phyloP scores from a whole-genome alignment of 106 monocot genomes.

The Dendrobium officinale region DNA sequence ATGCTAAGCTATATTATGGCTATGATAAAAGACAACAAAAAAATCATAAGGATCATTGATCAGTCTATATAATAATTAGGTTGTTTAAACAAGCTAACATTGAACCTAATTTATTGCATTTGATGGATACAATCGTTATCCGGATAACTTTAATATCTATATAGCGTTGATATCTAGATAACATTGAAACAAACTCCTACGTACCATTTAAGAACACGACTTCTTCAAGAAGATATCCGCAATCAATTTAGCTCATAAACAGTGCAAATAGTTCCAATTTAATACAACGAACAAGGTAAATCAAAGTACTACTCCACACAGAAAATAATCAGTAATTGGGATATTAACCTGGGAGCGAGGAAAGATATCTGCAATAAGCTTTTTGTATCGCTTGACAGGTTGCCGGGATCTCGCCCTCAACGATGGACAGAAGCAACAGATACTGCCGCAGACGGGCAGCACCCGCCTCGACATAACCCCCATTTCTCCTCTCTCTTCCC shows the following conservation, averaged over 20 bases:
- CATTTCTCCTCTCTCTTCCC: constrained; percentile 13
- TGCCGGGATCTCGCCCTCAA: constrained; percentile 27
- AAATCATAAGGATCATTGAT: not conserved
- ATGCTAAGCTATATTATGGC: not conserved
- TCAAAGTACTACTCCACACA: not conserved
- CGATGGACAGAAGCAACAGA: constrained; percentile 29
- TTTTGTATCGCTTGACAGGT: constrained; percentile 36
- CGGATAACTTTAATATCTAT: not conserved
- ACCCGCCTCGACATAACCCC: constrained; percentile 39
- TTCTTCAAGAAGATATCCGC: not conserved
- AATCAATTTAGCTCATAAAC: not conserved
- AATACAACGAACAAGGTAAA: not conserved
- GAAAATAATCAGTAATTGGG: not conserved
- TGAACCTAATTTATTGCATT: not conserved
- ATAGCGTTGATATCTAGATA: not conserved
- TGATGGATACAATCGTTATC: not conserved
- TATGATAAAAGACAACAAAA: not conserved
- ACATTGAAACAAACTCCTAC: not conserved
- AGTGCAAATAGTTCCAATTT: not conserved
- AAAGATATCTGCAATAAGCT: constrained; percentile 22
- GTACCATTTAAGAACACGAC: not conserved
- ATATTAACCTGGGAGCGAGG: constrained; percentile 20
- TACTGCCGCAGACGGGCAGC: constrained; percentile 25
- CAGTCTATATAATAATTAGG: not conserved
- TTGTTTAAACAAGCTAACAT: not conserved